Evolutionary conservation across 805 yeast genomes (phyloP), one percentile per base, ranked within the genome.

Genomic region (Ogataea allantospora): DNA sequence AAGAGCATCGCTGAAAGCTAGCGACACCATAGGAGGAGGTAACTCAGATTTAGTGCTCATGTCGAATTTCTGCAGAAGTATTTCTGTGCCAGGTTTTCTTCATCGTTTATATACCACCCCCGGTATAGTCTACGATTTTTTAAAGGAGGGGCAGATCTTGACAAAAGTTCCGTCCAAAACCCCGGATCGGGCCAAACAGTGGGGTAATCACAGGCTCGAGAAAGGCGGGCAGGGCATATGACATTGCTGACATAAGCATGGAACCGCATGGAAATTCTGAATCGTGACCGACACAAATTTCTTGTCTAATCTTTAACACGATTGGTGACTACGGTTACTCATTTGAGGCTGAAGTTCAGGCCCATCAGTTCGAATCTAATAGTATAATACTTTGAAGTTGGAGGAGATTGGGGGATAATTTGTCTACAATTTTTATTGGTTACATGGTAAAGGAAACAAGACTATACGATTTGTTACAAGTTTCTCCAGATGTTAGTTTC

Each of bases 381-480:
- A 21, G 23, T 21, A 9, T 21, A n/a, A 21, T 7, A 9, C 8
- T 9, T 21, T 7, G 23, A 21, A 10, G 23, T 10, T 7, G 23
- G 23, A 21, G 23, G n/a, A 4, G 5, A 21, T 21, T 21, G 23
- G 11, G 11, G 19, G 7, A 27, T 9, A 19, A 16, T 13, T n/a
- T n/a, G n/a, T n/a, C n/a, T n/a, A n/a, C n/a, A n/a, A n/a, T n/a
- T n/a, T n/a, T n/a, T 26, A 14, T 30, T 22, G n/a, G 26, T 27
- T 35, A 29, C 20, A 83, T 84, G 93, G 88, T 73, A 23, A 80
- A 73, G 50, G 93, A 85, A 41, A 73, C 88, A 17, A 69, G 68
- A 48, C 68, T 75, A 67, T 91, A 91, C 63, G 85, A 86, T 51
- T 68, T 85, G 6, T 65, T 91, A 20, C 87, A 77, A 13, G 71